Percentiles rank a stretch among this genome's conserved stretches.
Conservation (phyloP, 345 rosid species). For the Atalantia buxifolia region DNA sequence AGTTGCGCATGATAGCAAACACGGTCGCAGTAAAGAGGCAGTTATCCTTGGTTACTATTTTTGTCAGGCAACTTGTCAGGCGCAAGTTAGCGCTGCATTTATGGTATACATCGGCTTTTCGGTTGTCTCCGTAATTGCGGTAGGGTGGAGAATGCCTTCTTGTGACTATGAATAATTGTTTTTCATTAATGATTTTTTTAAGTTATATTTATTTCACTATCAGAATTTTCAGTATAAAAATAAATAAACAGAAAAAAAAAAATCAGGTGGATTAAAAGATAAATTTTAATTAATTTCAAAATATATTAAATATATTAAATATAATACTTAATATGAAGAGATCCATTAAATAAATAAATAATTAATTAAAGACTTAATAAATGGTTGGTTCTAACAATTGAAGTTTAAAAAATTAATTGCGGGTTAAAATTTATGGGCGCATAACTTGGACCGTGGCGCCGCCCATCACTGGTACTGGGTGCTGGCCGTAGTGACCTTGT, state of each 20-base stretch:
- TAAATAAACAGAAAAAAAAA: too few species aligned
- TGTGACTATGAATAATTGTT: too few species aligned
- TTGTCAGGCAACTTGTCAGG: conserved; percentile 21
- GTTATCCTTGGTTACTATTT: conserved; percentile 12
- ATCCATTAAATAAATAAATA: too few species aligned
- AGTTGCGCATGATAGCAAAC: conserved; percentile 6
- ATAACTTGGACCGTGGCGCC: conserved; percentile 33
- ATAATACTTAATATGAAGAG: too few species aligned
- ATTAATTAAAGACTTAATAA: neutral
- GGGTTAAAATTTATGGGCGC: conserved; percentile 28
- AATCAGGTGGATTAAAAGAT: too few species aligned
- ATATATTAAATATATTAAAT: too few species aligned
- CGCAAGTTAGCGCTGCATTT: conserved; percentile 9
- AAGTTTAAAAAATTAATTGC: neutral
- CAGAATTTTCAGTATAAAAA: too few species aligned
- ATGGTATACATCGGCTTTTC: neutral
- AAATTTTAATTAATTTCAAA: too few species aligned
- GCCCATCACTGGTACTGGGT: conserved; percentile 38
- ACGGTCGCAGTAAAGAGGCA: conserved; percentile 4
- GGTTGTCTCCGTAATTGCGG: neutral
- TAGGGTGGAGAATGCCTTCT: neutral
- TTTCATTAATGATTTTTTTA: too few species aligned
- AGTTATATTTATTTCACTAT: too few species aligned
- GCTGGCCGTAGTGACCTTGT: conserved; percentile 31
- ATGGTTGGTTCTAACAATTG: neutral